Base-by-base conservation (phyloP, 768 basidiomycete species). In the Tulasnella calospora region DNA sequence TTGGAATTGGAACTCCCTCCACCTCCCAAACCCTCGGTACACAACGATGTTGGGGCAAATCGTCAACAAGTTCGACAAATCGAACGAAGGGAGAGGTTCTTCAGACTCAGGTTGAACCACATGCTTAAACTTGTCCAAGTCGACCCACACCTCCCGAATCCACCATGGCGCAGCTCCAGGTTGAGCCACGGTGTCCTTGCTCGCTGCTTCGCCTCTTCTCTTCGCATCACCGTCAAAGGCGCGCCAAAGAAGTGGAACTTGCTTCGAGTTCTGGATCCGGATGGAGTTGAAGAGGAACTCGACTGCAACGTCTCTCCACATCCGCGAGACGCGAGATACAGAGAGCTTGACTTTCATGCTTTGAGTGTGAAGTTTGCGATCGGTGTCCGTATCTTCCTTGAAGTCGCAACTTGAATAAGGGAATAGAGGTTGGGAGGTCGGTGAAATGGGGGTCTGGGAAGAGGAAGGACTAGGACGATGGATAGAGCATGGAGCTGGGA, bases 1-100 rank as follows among this genome's bases (percentile, higher is more conserved):
- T 61, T 61, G 57, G 71, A 71, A 71, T 10, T 38, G 36, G 35
- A 38, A 71, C 71, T 38, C 36, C 71, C n/a, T 38, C 71, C 71
- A 44, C 35, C 71, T 27, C 33, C 71, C 71, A 23, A 44, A 21
- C 17, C 71, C 71, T 44, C 71, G 71, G 19, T 71, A 71, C 27
- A 44, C 71, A 10, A 71, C 35, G 33, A 71, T 71, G 71, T 61
- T 61, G n/a, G 57, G 57, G 13, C 57, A 61, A 13, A 61, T 61
- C 57, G 5, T 61, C 57, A 61, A 61, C 15, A 61, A n/a, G 27
- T 27, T 21, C 57, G 27, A 19, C 57, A 61, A n/a, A 21, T 61
- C 57, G 57, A 61, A 61, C 7, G 27, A 30, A 61, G 57, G 57
- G 57, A 61, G 57, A 3, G 57, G 23, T 1, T 30, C 57, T 21